Base-by-base conservation (phyloP, 257 asterid genomes). In the Voacanga thouarsii region DNA sequence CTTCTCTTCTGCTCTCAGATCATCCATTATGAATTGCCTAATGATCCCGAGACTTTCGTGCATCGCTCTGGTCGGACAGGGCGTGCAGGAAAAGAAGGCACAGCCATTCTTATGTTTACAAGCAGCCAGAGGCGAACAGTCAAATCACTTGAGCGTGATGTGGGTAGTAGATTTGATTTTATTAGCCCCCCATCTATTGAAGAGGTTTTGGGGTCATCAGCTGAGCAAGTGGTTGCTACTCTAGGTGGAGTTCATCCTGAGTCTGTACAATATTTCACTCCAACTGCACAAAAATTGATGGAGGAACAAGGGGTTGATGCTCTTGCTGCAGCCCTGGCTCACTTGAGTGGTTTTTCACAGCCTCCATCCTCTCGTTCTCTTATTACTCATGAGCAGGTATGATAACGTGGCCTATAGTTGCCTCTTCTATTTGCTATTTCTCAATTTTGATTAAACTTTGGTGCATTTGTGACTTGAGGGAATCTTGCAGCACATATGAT, bases 31-130 rank as follows among this genome's bases (percentile, higher is more conserved):
- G 99, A 96, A 84, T 94, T 93, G 77, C 98, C 99, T 65, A 96
- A 93, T 72, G 99, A 93, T 78, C 96, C 98, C 1, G 98, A 96
- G 82, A 90, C 98, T 49, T 96, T 96, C 77, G 99, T 96, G 86
- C 99, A 96, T 74, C 96, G 98, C 44, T 96, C 99, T 75, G 98
- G 99, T 60, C 93, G 97, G 72, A 96, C 99, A 21, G 99, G 99
- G 28, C 97, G 99, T 82, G 97, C 98, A 11, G 98, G 94, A 79
- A 93, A 93, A 65, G 82, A 81, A 81, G 98, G 97, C 80, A 76
- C 84, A 33, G 93, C 96, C 49, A 79, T 91, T 66, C 85, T 93
- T 83, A 85, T 93, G 97, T 93, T 93, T 83, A 89, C 96, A 5
- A 80, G 86, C 71, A 90, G 91, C 88, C 98, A 93, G 80, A 85